Evolutionary conservation across 805 yeast genomes (phyloP), one percentile per base, ranked within the genome.

Genomic region (Hanseniaspora meyeri): DNA sequence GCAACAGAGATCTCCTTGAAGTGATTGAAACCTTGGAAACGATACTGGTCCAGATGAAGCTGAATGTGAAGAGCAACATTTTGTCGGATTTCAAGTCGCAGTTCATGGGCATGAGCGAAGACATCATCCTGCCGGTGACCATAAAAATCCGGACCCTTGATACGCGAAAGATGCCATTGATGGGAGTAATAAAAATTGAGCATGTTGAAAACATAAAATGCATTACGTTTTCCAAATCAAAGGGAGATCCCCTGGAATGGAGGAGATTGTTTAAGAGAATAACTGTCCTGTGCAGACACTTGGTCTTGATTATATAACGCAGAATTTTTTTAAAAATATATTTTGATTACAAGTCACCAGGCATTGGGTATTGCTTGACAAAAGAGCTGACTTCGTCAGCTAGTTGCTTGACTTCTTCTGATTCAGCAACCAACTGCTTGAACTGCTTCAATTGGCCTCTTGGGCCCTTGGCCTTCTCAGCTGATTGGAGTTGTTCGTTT

Each of bases 301-400:
- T 78, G 4, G 58, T 56, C 16, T 45, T 55, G 17, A 40, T 36
- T 31, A 24, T 53, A 17, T 46, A 37, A 43, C 4, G 20, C 20
- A 14, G 20, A 43, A 34, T 40, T 43, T 5, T 40, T 43, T 5
- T 24, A 24, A 24, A 42, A 3, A 31, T 29, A 31, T 40, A 4
- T 20, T 16, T 36, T 34, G 34, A 8, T 62, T 60, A 68, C 48
- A 76, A 66, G 58, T 85, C 95, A 64, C 95, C 95, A 54, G 97
- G 97, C 60, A 89, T 95, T 31, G 96, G 95, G 73, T 75, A 88
- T 60, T 77, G 66, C 40, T 82, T 76, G 50, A 78, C 91, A 87
- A 91, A 88, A 24, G 72, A 72, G 49, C 80, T 74, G 57, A 88
- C 87, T 66, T 85, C 90, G 52, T 76, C 67, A 60, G 80, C 81